Evolutionary conservation across 1,139 yeast genomes (phyloP).

Genomic region (Taphrina deformans): DNA sequence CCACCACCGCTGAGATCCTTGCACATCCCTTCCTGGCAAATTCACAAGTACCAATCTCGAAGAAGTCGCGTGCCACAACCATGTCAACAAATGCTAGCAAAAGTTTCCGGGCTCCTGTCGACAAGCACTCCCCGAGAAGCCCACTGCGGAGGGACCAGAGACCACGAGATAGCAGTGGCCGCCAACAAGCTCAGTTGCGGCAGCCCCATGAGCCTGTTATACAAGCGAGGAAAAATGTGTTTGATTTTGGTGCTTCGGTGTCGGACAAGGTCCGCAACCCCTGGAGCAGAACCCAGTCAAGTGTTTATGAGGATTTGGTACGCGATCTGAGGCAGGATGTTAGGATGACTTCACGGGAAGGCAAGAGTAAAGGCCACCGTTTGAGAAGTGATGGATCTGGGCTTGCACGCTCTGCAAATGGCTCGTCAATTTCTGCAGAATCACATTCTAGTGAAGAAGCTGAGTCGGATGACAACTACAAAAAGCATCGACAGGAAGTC

Average conservation of each 20-base stretch:
- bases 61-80: background rate
- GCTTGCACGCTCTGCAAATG: background rate
- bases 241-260: background rate
- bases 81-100: background rate
- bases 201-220: background rate
- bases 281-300: slow-evolving; percentile 8
- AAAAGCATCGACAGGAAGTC: slow-evolving; percentile 2
- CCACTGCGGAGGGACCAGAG: background rate
- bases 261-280: background rate
- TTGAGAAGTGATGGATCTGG: background rate
- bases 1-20: slow-evolving; percentile 31
- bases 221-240: background rate
- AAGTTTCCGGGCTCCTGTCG: too few relatives aligned
- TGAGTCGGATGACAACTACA: background rate
- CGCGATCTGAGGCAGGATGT: background rate
- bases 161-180: background rate
- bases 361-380: background rate
- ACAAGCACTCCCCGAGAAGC: background rate
- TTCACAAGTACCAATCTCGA: background rate
- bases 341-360: background rate
- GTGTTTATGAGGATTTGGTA: background rate
- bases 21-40: slow-evolving; percentile 34
- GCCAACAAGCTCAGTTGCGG: background rate
- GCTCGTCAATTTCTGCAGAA: background rate
- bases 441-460: background rate